A percentile compares a stretch with the other conserved stretches of the same genome.
Conservation (phyloP, 169 alveolate genomes). For the Plasmodium relictum region DNA sequence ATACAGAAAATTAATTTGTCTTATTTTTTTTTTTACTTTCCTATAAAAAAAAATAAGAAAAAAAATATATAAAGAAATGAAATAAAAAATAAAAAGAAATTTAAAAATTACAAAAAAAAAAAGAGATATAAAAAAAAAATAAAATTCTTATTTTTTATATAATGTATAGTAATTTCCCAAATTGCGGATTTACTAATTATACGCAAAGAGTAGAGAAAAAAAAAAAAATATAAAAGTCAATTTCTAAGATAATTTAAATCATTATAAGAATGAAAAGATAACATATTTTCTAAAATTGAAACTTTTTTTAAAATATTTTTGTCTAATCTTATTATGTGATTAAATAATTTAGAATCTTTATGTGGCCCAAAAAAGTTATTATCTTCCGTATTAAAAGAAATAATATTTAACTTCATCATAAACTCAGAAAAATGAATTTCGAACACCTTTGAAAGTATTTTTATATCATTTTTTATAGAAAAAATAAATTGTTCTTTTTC, state of each 20-base stretch:
- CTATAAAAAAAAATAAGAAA: not conserved
- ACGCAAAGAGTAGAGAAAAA: not conserved
- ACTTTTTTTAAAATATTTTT: conserved; percentile 56
- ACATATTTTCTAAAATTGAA: conserved; percentile 51
- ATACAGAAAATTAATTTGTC: not conserved
- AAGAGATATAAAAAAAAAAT: not conserved
- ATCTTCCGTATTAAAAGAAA: conserved; percentile 63
- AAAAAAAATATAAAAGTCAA: not conserved
- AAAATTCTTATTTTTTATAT: not conserved
- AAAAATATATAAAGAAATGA: not conserved
- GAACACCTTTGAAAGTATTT: conserved; percentile 40
- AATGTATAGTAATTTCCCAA: too few species aligned
- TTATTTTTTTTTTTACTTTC: not conserved
- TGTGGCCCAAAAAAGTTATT: conserved; percentile 71
- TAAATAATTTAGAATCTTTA: conserved; percentile 48
- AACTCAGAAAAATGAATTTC: conserved; percentile 70
- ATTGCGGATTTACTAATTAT: not conserved
- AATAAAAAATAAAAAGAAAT: not conserved
- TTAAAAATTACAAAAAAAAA: conserved; percentile 1
- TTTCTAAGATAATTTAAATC: not conserved
- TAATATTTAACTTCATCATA: conserved; percentile 65
- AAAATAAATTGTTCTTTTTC: conserved; percentile 51
- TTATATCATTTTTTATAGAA: conserved; percentile 66
- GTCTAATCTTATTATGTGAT: conserved; percentile 65
- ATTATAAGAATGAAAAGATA: conserved; percentile 39